These are phyloP conservation scores for Debaryomyces robertsiae DNA, from an alignment of 1,139 yeast species.

Conservation along the genomic window DNA sequence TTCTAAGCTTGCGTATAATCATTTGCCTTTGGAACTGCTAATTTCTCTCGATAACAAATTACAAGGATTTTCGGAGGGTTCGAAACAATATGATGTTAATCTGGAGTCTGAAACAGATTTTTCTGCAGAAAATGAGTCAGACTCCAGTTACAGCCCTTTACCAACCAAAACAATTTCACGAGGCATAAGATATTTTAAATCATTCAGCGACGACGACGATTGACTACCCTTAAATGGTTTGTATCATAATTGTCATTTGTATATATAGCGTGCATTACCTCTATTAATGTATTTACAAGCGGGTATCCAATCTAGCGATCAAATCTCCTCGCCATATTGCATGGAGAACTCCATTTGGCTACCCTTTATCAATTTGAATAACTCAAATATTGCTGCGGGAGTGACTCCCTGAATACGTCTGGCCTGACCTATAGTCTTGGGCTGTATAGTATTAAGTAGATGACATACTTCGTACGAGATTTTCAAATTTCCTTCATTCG, in stretches of 20 bases:
- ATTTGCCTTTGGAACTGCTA: conserved; percentile 41
- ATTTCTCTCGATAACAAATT: conserved; percentile 38
- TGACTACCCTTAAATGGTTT: conserved; percentile 4
- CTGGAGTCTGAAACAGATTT: background rate
- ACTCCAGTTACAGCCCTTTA: conserved; percentile 1
- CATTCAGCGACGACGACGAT: conserved; percentile 13
- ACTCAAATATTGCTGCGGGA: conserved; percentile 77
- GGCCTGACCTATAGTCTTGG: conserved; percentile 92
- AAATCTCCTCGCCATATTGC: conserved; percentile 10
- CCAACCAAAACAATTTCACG: background rate
- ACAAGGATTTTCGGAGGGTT: conserved; percentile 11
- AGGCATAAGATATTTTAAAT: conserved; percentile 2
- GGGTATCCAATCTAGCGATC: background rate
- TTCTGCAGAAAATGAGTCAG: conserved; percentile 2
- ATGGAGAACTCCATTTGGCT: conserved; percentile 25
- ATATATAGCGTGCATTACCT: conserved; percentile 8
- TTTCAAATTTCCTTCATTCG: conserved; percentile 42
- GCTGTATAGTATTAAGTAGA: conserved; percentile 73
- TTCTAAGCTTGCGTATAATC: conserved; percentile 36
- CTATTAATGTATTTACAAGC: conserved; percentile 10
- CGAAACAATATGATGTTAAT: background rate
- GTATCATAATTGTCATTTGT: conserved; percentile 13
- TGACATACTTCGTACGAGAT: conserved; percentile 77
- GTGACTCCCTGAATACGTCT: conserved; percentile 93
- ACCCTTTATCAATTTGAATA: conserved; percentile 49